Base-by-base conservation (phyloP, 352 stramenopile genomes). In the Phytophthora ramorum region DNA sequence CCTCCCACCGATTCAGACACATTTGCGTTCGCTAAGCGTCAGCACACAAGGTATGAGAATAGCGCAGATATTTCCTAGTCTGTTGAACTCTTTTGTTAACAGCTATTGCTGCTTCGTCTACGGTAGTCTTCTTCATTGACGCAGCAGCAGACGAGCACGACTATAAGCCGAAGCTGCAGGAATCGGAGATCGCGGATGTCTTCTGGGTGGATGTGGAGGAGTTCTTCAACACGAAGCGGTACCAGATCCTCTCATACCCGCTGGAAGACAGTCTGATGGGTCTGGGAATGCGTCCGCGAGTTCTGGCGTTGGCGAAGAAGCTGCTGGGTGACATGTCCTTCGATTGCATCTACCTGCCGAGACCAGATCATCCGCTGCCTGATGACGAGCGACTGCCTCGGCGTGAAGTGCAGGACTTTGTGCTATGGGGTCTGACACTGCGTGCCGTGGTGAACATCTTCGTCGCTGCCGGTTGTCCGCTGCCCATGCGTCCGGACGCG, bases 151-250 rank as follows among this genome's bases (percentile, higher is more conserved):
- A 89, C 7, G 70, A 84, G 26, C 76, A 79, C 14, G 66, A 65
- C 22, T 87, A 85, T 52, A 62, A 73, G 53, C 79, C 77, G 6
- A 73, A 73, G 55, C 66, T 91, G 34, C 85, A 96, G 66, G 67
- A 76, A 16, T 71, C 59, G 3, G 87, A 96, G 78, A 85, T 96
- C 58, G 65, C 84, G 14, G 81, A 96, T 62, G 83, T 84, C 7
- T 89, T 94, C 44, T 96, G 87, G 87, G 83, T 96, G 57, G 81
- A 96, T 35, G 68, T 94, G 43, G 78, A 91, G 41, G 87, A 93
- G 53, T 70, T 96, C 3, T 89, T 83, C 56, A 84, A 90, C 55
- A 59, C 79, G 8, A 45, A 45, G 6, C 82, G 83, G 37, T 91
- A 89, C 68, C 71, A 85, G 28, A 50, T 69, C 24, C 80, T 93